phyloP scores from a whole-genome alignment of 768 basidiomycete species.

The Exidia glandulosa region DNA sequence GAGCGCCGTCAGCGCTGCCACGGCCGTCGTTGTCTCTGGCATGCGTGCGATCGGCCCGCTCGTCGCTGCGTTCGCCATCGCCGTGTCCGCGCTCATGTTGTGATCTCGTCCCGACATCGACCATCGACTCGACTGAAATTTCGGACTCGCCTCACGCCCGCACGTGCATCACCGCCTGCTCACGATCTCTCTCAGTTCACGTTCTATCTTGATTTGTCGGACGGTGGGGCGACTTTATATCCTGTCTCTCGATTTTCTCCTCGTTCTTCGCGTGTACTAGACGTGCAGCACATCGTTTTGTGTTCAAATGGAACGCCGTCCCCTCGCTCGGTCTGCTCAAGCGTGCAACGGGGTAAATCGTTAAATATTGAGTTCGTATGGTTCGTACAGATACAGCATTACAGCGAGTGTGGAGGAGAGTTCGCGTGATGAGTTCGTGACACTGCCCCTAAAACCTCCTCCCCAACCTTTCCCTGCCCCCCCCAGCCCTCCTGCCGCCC shows the following conservation, averaged over 20 bases:
- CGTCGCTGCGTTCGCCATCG: neutral
- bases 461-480: neutral
- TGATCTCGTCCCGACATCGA: neutral
- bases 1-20: constrained; percentile 43
- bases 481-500: neutral
- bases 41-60: neutral
- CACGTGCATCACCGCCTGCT: neutral
- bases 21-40: constrained; percentile 10
- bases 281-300: neutral
- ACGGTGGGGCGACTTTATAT: neutral
- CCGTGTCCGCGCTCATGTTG: neutral
- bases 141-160: neutral
- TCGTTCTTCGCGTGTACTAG: neutral
- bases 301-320: neutral
- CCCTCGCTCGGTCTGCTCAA: neutral
- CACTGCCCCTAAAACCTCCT: no score
- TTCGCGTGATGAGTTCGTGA: neutral
- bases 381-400: neutral
- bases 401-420: neutral
- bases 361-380: neutral
- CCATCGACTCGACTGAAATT: neutral
- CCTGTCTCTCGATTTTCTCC: neutral
- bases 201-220: neutral
- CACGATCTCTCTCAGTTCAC: neutral
- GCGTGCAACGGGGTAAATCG: neutral